Percentiles rank a stretch among this genome's conserved stretches.
phyloP scores from a whole-genome alignment of 2,329 filamentous ascomycete species.

The Verticillium alfalfae region DNA sequence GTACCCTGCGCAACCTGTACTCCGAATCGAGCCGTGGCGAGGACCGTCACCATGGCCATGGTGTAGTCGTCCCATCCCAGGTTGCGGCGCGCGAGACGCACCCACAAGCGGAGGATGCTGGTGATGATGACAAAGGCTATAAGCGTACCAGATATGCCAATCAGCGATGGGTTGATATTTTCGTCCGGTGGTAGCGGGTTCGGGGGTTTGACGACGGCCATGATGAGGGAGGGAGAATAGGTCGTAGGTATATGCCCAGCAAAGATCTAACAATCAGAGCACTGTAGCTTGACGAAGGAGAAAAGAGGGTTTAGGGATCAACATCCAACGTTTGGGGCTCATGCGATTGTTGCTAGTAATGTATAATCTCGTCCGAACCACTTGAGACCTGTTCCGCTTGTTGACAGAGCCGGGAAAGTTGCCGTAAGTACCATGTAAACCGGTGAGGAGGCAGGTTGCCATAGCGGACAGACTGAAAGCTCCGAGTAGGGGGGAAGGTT shows the following conservation, averaged over 20 bases:
- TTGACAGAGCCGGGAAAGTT: not conserved
- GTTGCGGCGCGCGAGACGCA: conserved; percentile 18
- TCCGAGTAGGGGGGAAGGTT: no score
- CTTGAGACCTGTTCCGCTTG: not conserved
- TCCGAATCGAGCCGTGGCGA: conserved; percentile 22
- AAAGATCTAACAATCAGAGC: not conserved
- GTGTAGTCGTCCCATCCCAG: conserved; percentile 31
- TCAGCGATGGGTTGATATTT: conserved; percentile 24
- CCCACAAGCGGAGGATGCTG: conserved; percentile 23
- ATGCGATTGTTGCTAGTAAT: not conserved
- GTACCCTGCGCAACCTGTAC: conserved; percentile 24
- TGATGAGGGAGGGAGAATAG: not conserved
- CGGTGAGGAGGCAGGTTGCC: no score
- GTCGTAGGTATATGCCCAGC: not conserved
- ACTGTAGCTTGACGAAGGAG: not conserved
- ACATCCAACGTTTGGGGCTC: not conserved
- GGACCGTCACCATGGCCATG: conserved; percentile 20
- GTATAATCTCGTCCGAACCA: not conserved
- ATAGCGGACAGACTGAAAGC: no score
- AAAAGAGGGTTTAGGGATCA: not conserved
- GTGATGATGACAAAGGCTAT: conserved; percentile 23
- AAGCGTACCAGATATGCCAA: conserved; percentile 24
- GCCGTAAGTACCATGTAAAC: no score
- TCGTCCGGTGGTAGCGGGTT: conserved; percentile 31
- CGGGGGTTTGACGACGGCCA: conserved; percentile 8